These are phyloP conservation scores for Trichophyton rubrum DNA, from an alignment of 2,329 filamentous ascomycete species.

Conservation along the genomic window DNA sequence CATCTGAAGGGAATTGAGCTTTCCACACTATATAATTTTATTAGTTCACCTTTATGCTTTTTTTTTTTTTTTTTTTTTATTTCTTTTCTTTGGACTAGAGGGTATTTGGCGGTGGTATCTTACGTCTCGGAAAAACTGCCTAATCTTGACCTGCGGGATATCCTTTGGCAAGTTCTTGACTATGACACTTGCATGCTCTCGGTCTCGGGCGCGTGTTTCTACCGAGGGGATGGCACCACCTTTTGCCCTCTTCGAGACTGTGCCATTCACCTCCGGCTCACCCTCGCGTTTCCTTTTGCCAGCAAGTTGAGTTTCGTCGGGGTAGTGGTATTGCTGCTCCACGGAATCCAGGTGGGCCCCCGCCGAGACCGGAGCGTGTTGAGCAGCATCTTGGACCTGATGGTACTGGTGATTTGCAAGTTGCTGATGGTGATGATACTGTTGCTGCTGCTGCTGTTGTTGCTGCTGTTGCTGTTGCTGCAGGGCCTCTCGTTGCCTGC, in stretches of 20 bases:
- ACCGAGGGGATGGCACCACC: slow-evolving; percentile 28
- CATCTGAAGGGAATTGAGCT: slow-evolving; percentile 64
- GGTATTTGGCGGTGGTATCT: slow-evolving; percentile 15
- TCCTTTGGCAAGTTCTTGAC: slow-evolving; percentile 63
- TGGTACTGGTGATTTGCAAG: slow-evolving; percentile 6
- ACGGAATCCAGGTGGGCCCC: slow-evolving; percentile 13
- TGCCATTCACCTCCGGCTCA: slow-evolving; percentile 39
- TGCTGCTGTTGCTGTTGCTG: slow-evolving; percentile 18
- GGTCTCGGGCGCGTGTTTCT: slow-evolving; percentile 57
- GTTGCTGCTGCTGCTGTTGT: neutral
- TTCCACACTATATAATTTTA: slow-evolving; percentile 47
- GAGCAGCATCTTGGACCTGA: slow-evolving; percentile 9
- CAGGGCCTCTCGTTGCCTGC: slow-evolving; percentile 48
- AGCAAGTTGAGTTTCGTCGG: slow-evolving; percentile 18
- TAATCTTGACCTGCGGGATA: slow-evolving; percentile 58
- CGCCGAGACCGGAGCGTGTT: slow-evolving; percentile 3
- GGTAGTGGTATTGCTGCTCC: slow-evolving; percentile 15
- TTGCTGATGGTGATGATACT: slow-evolving; percentile 7
- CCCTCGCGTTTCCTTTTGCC: slow-evolving; percentile 63
- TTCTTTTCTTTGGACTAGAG: neutral
- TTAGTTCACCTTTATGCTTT: neutral
- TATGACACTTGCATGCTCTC: slow-evolving; percentile 78
- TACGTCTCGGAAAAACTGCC: slow-evolving; percentile 76
- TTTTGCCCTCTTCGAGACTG: slow-evolving; percentile 54
- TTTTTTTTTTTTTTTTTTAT: no score